Base-by-base conservation (phyloP, 1,284 basidiomycete genomes). In the Chiua sp. region DNA sequence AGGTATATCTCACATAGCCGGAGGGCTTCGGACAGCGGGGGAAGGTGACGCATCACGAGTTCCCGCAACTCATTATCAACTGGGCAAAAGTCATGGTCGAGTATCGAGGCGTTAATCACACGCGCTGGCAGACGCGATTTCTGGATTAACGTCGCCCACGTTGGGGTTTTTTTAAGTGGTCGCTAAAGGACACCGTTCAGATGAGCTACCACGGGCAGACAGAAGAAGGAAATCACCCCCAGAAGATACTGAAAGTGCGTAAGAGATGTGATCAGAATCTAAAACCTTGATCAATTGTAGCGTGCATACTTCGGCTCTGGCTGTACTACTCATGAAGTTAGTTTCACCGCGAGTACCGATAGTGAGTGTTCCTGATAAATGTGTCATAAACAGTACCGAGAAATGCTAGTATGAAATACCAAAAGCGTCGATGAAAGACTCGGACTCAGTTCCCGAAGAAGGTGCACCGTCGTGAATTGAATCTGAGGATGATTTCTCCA, bases 311-410 rank as follows among this genome's bases (percentile, higher is more conserved):
- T 90, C 88, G 42, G 85, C 80, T 26, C 87, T 80, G 3, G 88
- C 85, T 3, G 87, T 88, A 59, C 82, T 80, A 20, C 88, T 87
- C 62, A 86, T 79, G 68, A 87, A 89, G 47, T 72, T 79, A 2
- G 82, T 78, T 67, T 85, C 84, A 0, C 85, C 86, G 47, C 81
- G 72, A 32, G 78, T 67, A 15, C 83, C 84, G 15, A 89, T 78
- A 8, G 82, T 83, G 42, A 90, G 73, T 20, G 88, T 88, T 18
- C 87, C 87, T 87, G 47, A 50, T 30, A 18, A 60, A 22, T 28
- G 30, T 4, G 47, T 62, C 30, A 56, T 33, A 47, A 37, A 55
- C 35, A 26, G 44, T 39, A 51, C 20, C 32, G 2, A 23, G 51
- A 46, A 7, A 42, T 4, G 16, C 22, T 37, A 18, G 15, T 30